A percentile compares a stretch with the other conserved stretches of the same genome.
Evolutionary conservation across 2,329 filamentous ascomycete species (phyloP).

Genomic region (Sodiomyces alkalinus): DNA sequence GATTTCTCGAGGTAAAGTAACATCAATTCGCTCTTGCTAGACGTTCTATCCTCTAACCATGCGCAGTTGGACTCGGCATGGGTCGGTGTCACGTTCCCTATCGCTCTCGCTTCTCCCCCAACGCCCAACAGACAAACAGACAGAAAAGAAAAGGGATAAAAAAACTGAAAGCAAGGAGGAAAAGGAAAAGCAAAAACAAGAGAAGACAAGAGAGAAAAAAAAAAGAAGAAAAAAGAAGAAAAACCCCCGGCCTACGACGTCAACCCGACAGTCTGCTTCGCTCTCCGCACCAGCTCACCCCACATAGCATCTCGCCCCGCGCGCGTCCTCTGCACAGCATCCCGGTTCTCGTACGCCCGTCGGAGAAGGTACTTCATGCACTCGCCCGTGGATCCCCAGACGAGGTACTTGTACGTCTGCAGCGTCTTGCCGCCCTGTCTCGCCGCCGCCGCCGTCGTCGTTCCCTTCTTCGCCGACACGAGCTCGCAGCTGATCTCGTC

Average conservation of each 20-base stretch:
- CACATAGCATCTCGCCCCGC: constrained; percentile 48
- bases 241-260: constrained; percentile 11
- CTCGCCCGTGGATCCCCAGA: constrained; percentile 58
- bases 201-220: no score
- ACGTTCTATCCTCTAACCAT: no score
- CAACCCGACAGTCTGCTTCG: constrained; percentile 25
- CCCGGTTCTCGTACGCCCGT: constrained; percentile 51
- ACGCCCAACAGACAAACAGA: no score
- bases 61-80: no score
- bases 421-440: constrained; percentile 10
- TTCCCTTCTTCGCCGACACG: constrained; percentile 12
- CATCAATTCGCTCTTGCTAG: no score
- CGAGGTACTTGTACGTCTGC: constrained; percentile 49
- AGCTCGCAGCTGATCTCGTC: constrained; percentile 71
- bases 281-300: constrained; percentile 41
- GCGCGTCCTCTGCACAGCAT: constrained; percentile 49
- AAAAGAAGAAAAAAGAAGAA: constrained; percentile 6
- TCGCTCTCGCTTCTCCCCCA: no score
- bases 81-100: no score
- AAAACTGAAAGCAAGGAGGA: no score
- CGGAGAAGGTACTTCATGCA: constrained; percentile 71
- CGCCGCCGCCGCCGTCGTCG: constrained; percentile 1
- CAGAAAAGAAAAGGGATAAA: no score
- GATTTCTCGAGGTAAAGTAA: constrained; percentile 1
- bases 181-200: no score